Evolutionary conservation across 202 grass and related monocot genomes (phyloP), one percentile per base, ranked within the genome.

Genomic region (Carex arenaria): DNA sequence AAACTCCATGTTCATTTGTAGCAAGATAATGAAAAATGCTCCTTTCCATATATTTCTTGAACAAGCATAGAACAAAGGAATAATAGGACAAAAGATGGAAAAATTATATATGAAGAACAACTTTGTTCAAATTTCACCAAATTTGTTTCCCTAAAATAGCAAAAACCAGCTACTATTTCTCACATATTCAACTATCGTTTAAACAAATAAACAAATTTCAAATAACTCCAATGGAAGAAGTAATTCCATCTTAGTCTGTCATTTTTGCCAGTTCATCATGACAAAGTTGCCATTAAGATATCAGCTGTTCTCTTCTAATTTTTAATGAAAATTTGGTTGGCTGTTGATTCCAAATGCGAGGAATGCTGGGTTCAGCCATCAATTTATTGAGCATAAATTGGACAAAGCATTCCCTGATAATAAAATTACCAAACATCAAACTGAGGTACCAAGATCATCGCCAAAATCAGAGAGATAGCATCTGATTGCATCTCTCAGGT

Each of bases 401-500:
- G 26, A 57, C 57, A 57, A 18, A 10, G 15, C 51, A 76, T 34
- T 8, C 47, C 47, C 26, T n/a, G 26, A 28, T 18, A 34, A 56
- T 15, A 34, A 76, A 9, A 32, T 43, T 45, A 28, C 7, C 13
- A 75, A 78, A 78, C 30, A 59, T 78, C 30, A 78, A 59, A 19
- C 26, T 8, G 51, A 77, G 18, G 13, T 54, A 54, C 80, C 42
- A 36, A 52, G 20, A 53, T 65, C 45, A 19, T 54, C 26, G 69
- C 43, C 23, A 36, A 17, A 32, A 49, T 82, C 45, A 82, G 36
- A 28, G 23, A 65, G 64, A 67, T 93, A 94, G 86, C 80, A 80
- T 49, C 60, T 88, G 82, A 98, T 85, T 17, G 95, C 92, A 4
- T 93, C 95, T 42, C 92, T 69, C 60, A 84, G 87, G 76, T 98